Conservation (phyloP, 2,329 filamentous ascomycete genomes). For the Shiraia bambusicola region DNA sequence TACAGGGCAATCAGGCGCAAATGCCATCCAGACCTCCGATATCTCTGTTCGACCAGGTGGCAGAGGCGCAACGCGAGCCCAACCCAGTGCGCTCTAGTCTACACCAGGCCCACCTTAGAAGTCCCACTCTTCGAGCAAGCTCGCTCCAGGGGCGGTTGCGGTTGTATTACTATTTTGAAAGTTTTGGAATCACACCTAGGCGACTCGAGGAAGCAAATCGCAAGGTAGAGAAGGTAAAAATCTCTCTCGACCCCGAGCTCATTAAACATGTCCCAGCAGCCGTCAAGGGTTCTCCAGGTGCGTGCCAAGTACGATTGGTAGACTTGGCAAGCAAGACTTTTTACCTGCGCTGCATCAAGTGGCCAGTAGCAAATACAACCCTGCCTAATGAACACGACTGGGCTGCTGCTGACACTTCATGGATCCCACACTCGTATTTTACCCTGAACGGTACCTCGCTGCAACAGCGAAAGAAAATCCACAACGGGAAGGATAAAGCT, state of each 20-base stretch:
- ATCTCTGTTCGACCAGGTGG: conserved; percentile 41
- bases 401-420: conserved; percentile 64
- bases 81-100: conserved; percentile 53
- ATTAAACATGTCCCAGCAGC: conserved; percentile 43
- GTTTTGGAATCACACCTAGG: conserved; percentile 54
- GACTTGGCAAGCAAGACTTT: conserved; percentile 61
- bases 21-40: background rate
- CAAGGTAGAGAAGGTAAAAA: conserved; percentile 49
- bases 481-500: conserved; percentile 74
- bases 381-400: conserved; percentile 56
- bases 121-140: conserved; percentile 49
- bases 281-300: conserved; percentile 23
- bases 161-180: conserved; percentile 61
- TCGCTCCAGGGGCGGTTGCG: conserved; percentile 25
- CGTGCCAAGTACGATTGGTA: conserved; percentile 37
- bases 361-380: conserved; percentile 23
- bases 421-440: conserved; percentile 70
- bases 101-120: conserved; percentile 61
- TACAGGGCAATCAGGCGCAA: too few species aligned
- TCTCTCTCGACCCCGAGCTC: conserved; percentile 48
- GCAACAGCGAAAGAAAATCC: conserved; percentile 65
- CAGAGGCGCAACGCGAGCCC: conserved; percentile 43
- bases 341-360: conserved; percentile 67
- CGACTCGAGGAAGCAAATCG: conserved; percentile 36
- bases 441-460: conserved; percentile 61